Evolutionary conservation across 164 flowering plant genomes (phyloP).

Genomic region (Stephania yunnanensis): DNA sequence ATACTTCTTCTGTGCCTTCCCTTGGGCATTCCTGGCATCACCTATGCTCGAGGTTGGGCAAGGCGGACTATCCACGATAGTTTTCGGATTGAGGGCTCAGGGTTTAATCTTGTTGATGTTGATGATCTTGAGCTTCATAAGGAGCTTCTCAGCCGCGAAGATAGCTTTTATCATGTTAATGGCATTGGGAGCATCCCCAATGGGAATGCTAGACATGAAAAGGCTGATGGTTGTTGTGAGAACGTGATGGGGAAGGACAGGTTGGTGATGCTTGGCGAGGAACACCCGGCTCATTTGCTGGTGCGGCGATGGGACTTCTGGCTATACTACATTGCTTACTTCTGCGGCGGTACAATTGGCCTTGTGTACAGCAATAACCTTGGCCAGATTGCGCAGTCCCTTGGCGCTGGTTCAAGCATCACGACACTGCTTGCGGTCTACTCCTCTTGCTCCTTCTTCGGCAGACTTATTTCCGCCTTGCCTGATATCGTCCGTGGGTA

Average conservation of each 20-base stretch:
- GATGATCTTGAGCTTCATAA: slow-evolving; percentile 76
- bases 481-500: slow-evolving; percentile 86
- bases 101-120: slow-evolving; percentile 59
- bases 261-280: slow-evolving; percentile 73
- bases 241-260: slow-evolving; percentile 32
- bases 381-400: slow-evolving; percentile 89
- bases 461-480: slow-evolving; percentile 81
- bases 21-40: slow-evolving; percentile 58
- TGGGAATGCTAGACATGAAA: slow-evolving; percentile 10
- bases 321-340: slow-evolving; percentile 77
- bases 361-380: slow-evolving; percentile 89
- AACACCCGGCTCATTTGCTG: slow-evolving; percentile 50
- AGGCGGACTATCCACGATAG: slow-evolving; percentile 40
- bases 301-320: slow-evolving; percentile 73
- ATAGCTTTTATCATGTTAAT: slow-evolving; percentile 8
- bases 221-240: slow-evolving; percentile 30
- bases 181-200: background rate
- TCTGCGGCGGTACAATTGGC: slow-evolving; percentile 98
- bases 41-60: slow-evolving; percentile 59
- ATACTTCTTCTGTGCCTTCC: slow-evolving; percentile 61
- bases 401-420: slow-evolving; percentile 43
- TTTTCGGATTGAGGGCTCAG: slow-evolving; percentile 43
- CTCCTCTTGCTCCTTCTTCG: slow-evolving; percentile 93
- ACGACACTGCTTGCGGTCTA: slow-evolving; percentile 60
- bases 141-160: slow-evolving; percentile 40